A percentile compares a stretch with the other conserved stretches of the same genome.
Evolutionary conservation across 805 yeast species (phyloP).

Genomic region (Metschnikowia dekortorum): DNA sequence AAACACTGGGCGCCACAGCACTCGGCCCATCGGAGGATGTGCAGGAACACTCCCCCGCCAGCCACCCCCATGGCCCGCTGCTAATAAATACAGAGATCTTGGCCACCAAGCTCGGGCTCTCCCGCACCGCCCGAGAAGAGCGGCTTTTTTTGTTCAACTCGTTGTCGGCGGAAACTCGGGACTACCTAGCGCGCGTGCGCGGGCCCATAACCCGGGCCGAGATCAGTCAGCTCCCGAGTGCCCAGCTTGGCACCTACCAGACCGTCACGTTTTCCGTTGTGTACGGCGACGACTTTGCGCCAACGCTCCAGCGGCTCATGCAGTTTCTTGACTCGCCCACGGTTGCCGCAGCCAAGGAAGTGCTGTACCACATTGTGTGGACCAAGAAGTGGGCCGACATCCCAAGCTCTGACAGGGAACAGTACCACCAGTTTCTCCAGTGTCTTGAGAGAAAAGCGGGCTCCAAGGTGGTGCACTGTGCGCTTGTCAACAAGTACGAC

Average conservation of each 20-base stretch:
- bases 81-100: background rate
- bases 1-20: background rate
- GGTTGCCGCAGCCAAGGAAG: background rate
- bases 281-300: background rate
- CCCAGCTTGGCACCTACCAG: constrained; percentile 4
- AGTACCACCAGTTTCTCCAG: constrained; percentile 24
- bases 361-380: constrained; percentile 33
- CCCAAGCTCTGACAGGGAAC: constrained; percentile 19
- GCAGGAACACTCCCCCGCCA: background rate
- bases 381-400: constrained; percentile 31
- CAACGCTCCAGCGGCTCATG: background rate
- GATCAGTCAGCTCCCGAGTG: background rate
- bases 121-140: background rate
- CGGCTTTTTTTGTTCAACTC: background rate
- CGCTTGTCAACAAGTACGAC: constrained; percentile 36
- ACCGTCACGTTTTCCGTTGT: background rate
- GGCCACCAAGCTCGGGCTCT: background rate
- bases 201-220: background rate
- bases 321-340: background rate
- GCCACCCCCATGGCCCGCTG: background rate
- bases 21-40: background rate
- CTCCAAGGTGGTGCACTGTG: constrained; percentile 32
- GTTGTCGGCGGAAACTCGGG: background rate
- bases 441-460: constrained; percentile 21
- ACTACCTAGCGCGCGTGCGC: background rate